Evolutionary conservation across 164 flowering plant species (phyloP).

Genomic region (Echeveria elegans): DNA sequence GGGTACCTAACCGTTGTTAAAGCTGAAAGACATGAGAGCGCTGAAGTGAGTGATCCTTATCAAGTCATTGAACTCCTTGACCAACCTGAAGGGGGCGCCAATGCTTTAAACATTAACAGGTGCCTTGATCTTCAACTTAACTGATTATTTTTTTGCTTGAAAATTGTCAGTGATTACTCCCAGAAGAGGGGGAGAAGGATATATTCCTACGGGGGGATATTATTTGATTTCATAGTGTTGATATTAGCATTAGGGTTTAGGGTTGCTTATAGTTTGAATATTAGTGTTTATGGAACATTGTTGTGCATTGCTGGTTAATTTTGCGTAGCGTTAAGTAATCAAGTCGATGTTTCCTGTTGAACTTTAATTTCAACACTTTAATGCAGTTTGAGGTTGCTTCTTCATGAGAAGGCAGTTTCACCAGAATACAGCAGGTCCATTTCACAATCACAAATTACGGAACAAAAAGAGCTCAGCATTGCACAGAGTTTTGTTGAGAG

Average conservation of each 20-base stretch:
- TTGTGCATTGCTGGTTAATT: neutral
- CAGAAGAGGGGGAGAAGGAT: neutral
- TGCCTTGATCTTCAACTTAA: conserved; percentile 12
- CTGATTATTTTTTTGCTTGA: neutral
- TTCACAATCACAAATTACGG: conserved; percentile 24
- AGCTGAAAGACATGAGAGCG: conserved; percentile 36
- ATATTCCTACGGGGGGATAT: neutral
- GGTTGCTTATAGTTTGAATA: neutral
- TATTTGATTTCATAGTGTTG: neutral
- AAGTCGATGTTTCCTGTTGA: neutral
- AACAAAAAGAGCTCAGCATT: conserved; percentile 42
- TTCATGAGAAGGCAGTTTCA: conserved; percentile 42
- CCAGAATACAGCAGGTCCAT: conserved; percentile 33
- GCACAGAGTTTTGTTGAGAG: conserved; percentile 52
- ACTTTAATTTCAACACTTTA: neutral
- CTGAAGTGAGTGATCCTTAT: conserved; percentile 19
- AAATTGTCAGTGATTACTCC: neutral
- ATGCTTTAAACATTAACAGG: conserved; percentile 97
- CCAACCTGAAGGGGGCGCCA: conserved; percentile 96
- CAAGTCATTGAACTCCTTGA: conserved; percentile 46
- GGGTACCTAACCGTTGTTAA: conserved; percentile 74
- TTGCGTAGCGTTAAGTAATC: neutral
- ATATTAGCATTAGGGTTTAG: neutral
- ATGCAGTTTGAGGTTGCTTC: conserved; percentile 73
- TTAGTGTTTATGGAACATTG: neutral